Evolutionary conservation across 176 grass and related monocot genomes (phyloP), one percentile per base, ranked within the genome.

Genomic region (Paspalum notatum): DNA sequence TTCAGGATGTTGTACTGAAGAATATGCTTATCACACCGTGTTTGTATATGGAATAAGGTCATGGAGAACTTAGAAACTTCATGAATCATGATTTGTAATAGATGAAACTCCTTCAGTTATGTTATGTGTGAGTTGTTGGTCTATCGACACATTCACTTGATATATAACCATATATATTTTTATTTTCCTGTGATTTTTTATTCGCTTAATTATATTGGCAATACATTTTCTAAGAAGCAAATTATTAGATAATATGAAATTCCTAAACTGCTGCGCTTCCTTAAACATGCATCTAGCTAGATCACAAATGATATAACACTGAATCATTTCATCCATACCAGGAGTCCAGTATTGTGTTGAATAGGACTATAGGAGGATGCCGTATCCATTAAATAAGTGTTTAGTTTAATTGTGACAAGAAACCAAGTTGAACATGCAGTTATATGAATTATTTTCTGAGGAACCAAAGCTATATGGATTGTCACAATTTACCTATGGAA

Each of bases 1-100:
- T 80, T 88, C 42, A 53, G 52, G 17, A 43, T 42, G 73, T 62
- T 78, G 68, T 84, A 80, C 68, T 85, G 62, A 80, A 63, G 62
- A 80, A 63, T 86, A 85, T 78, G 74, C 53, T 62, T 74, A 62
- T 32, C 44, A 82, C 22, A 66, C 49, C 9, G 5, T 66, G 17
- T 50, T 71, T 67, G 65, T 71, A 72, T 78, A 45, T 82, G 65
- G 54, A 81, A 90, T 86, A 90, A 86, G 45, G 53, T 67, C 79
- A 78, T 74, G 73, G 66, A 86, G 66, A 61, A 78, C 67, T 75
- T 84, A 46, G 18, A 52, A 52, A 26, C 67, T 86, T 66, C 51
- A 67, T 66, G 59, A 86, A 44, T 71, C 74, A 60, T 74, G 58
- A 61, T 74, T 90, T 86, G 79, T 90, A 77, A 38, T 78, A 44